phyloP scores from a whole-genome alignment of 768 basidiomycete genomes.

The Tulasnella sp. region DNA sequence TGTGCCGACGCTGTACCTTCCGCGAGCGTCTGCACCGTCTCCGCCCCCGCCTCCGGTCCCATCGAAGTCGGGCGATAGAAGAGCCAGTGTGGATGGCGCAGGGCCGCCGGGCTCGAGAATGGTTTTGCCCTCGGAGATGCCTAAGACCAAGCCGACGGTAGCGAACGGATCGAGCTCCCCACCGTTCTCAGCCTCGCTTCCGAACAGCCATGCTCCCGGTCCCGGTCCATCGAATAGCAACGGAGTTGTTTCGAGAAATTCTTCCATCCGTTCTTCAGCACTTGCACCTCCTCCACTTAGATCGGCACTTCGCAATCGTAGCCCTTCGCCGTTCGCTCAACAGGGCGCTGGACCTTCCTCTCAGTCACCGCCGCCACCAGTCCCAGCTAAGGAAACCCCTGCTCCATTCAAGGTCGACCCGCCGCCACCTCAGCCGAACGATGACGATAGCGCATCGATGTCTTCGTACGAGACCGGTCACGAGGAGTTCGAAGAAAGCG shows the following conservation, averaged over 20 bases:
- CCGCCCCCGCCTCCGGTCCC: background rate
- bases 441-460: slow-evolving; percentile 30
- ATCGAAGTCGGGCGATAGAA: background rate
- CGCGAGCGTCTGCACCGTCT: background rate
- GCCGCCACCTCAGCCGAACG: background rate
- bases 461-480: slow-evolving; percentile 58
- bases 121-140: background rate
- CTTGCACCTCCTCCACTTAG: slow-evolving; percentile 1
- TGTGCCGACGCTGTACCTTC: background rate
- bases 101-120: background rate
- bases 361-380: background rate
- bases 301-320: slow-evolving; percentile 4
- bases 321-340: background rate
- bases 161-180: background rate
- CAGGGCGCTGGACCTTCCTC: background rate
- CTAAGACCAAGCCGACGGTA: background rate
- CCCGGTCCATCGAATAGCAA: background rate
- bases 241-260: background rate
- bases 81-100: background rate
- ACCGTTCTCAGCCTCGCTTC: background rate
- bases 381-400: background rate
- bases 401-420: background rate
- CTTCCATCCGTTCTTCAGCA: slow-evolving; percentile 3
- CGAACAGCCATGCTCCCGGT: background rate
- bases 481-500: slow-evolving; percentile 34